Base-by-base conservation (phyloP, 768 basidiomycete genomes). In the Lactifluus subvellereus region DNA sequence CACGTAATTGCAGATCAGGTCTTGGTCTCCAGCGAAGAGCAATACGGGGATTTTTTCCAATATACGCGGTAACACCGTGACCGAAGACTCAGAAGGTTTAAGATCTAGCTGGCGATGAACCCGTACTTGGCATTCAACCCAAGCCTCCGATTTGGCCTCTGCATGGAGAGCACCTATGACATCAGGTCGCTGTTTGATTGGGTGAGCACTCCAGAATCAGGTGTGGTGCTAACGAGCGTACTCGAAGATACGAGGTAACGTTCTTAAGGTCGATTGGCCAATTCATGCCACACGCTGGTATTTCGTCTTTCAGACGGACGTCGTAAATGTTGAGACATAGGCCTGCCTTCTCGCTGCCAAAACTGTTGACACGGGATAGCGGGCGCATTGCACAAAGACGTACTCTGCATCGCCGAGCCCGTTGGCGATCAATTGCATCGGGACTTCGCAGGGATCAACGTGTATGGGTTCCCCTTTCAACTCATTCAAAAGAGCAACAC, bases 251-350 rank as follows among this genome's bases (percentile, higher is more conserved):
- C 1, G 77, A 74, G 18, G 86, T 88, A 9, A 98, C 77, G 52
- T 85, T 82, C 3, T 79, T 73, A 53, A 98, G 84, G 69, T 94
- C 92, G 38, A 87, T 86, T 7, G 95, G 96, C 96, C 95, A 99
- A 75, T 94, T 96, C 93, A 96, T 91, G 3, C 96, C 97, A 73
- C 97, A 99, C 0, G 84, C 88, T 18, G 97, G 97, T 40, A 72
- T 76, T 13, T 81, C 81, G 71, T 99, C 97, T 59, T 90, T 86
- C n/a, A 89, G 76, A 30, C 97, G 89, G 14, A 98, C 84, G 71
- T 99, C 97, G 68, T 99, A 99, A 43, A 98, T 84, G 72, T 99
- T 99, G 64, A 95, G 77, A 72, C 97, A 99, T 76, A 85, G 86
- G 32, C 80, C 75, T 7, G 57, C 66, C 79, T 76, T 11, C 85